Percentiles rank a stretch among this genome's conserved stretches.
phyloP scores from a whole-genome alignment of 73 alveolate species.

The Blepharisma japonicum region DNA sequence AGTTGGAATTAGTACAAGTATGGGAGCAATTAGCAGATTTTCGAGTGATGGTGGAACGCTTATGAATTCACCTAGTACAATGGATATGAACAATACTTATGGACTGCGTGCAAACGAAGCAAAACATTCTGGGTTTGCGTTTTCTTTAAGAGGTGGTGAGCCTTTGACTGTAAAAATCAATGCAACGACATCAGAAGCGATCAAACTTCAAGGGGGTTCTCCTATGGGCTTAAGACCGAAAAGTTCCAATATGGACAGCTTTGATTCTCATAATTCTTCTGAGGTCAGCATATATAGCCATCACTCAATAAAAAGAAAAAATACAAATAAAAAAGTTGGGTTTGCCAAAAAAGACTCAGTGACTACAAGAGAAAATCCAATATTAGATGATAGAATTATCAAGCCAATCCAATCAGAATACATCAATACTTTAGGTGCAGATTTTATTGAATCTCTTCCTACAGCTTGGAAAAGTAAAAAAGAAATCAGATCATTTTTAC shows the following conservation, averaged over 20 bases:
- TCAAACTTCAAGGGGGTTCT: neutral
- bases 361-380: constrained; percentile 2
- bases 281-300: neutral
- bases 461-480: constrained; percentile 32
- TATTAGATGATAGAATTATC: neutral
- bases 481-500: constrained; percentile 48
- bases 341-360: constrained; percentile 22
- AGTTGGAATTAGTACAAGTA: constrained; percentile 21
- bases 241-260: neutral
- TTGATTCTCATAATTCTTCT: constrained; percentile 4
- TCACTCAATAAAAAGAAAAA: neutral
- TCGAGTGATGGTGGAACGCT: neutral
- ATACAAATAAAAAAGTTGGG: neutral
- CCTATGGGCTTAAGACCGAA: neutral
- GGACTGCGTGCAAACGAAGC: constrained; percentile 9
- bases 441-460: neutral
- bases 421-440: constrained; percentile 20
- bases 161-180: constrained; percentile 23
- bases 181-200: constrained; percentile 28
- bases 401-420: constrained; percentile 25
- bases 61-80: constrained; percentile 17
- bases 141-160: constrained; percentile 22
- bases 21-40: neutral
- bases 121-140: constrained; percentile 30
- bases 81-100: neutral